Conservation (phyloP, 805 yeast genomes). For the Millerago galiae region DNA sequence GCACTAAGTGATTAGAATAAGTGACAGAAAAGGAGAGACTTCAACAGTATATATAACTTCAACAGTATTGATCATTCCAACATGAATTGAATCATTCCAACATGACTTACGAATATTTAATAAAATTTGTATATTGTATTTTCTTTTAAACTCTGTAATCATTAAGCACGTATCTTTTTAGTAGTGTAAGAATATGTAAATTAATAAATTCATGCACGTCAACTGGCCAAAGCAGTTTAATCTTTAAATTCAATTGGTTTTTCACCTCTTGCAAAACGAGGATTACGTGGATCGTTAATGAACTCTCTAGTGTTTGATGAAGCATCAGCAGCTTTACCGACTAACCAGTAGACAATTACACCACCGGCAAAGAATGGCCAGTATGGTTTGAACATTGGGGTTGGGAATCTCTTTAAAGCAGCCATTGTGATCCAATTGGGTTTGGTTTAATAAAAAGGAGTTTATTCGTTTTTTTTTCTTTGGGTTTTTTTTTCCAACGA, state of each 20-base stretch:
- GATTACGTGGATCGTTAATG: conserved; percentile 94
- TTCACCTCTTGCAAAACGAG: conserved; percentile 67
- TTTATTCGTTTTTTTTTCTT: not conserved
- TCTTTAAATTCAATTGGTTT: conserved; percentile 35
- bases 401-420: conserved; percentile 35
- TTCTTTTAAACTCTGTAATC: conserved; percentile 2
- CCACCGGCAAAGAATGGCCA: conserved; percentile 92
- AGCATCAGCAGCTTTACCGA: conserved; percentile 63
- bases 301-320: conserved; percentile 71
- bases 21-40: not conserved
- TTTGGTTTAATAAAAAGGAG: no score
- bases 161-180: conserved; percentile 8
- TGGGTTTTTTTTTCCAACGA: not conserved
- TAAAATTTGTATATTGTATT: not conserved
- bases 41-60: conserved; percentile 8
- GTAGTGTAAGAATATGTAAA: no score
- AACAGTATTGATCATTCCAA: not conserved
- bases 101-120: conserved; percentile 6
- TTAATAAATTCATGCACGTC: no score
- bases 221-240: conserved; percentile 6
- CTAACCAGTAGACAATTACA: conserved; percentile 62
- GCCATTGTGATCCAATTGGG: conserved; percentile 16
- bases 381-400: conserved; percentile 53
- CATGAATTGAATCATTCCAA: conserved; percentile 3
- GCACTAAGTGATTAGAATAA: conserved; percentile 4